Conservation (phyloP, 306 rosid genomes). For the Acmispon strigosus region DNA sequence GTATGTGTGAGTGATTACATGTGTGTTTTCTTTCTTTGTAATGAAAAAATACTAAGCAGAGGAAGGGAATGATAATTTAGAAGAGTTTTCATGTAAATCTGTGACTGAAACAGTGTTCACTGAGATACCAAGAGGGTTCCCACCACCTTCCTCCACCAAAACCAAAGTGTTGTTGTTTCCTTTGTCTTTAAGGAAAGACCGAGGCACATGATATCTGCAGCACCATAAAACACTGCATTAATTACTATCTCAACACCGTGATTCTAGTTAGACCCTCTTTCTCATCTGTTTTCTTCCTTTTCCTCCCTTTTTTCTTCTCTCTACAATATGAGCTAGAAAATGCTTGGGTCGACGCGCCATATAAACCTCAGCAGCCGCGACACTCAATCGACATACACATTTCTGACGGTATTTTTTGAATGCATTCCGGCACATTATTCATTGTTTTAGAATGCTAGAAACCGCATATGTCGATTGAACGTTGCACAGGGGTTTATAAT, state of each 20-base stretch:
- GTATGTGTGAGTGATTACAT: neutral
- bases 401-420: too few relatives aligned
- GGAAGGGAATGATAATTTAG: constrained; percentile 26
- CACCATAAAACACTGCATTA: neutral
- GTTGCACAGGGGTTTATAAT: too few relatives aligned
- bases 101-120: constrained; percentile 36
- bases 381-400: too few relatives aligned
- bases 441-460: too few relatives aligned
- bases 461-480: too few relatives aligned
- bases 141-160: constrained; percentile 65
- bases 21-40: neutral
- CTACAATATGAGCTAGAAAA: neutral
- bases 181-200: constrained; percentile 45
- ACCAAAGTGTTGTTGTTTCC: constrained; percentile 40
- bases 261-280: neutral
- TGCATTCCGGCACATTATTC: too few relatives aligned
- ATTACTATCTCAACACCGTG: neutral
- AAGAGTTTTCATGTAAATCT: neutral
- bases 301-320: neutral
- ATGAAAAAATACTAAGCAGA: neutral
- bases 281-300: neutral
- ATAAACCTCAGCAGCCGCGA: too few relatives aligned
- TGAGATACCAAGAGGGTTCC: constrained; percentile 52
- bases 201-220: constrained; percentile 64
- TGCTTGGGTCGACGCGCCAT: too few relatives aligned